Conservation (phyloP, 257 asterid genomes). For the Capsicum chinense region DNA sequence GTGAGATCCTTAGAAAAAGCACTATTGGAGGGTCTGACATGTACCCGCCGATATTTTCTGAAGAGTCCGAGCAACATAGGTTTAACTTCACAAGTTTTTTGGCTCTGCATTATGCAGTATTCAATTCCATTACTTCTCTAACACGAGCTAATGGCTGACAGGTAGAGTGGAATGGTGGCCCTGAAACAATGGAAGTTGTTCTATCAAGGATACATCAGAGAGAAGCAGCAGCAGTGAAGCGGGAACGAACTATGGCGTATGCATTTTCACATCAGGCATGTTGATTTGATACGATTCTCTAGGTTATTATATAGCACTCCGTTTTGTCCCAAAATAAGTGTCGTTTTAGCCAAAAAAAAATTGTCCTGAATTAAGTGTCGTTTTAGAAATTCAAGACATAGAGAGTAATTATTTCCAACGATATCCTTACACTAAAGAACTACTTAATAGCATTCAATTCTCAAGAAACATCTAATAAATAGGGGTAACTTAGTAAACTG, state of each 20-base stretch:
- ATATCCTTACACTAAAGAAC: too few species aligned
- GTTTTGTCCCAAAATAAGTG: too few species aligned
- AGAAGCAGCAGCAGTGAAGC: constrained; percentile 88
- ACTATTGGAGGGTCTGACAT: not conserved
- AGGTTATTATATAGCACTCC: not conserved
- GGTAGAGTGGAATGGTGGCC: constrained; percentile 93
- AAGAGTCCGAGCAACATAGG: not conserved
- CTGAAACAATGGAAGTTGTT: constrained; percentile 72
- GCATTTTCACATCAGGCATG: constrained; percentile 89
- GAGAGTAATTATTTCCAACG: too few species aligned
- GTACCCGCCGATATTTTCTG: not conserved
- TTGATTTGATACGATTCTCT: not conserved
- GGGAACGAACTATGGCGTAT: constrained; percentile 93
- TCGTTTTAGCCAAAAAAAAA: too few species aligned
- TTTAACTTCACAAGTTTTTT: not conserved
- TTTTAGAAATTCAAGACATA: too few species aligned
- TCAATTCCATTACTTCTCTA: not conserved
- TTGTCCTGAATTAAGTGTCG: too few species aligned
- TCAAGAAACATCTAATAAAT: too few species aligned
- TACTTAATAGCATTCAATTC: too few species aligned
- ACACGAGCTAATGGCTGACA: constrained; percentile 38
- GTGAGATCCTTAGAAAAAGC: not conserved
- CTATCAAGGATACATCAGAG: constrained; percentile 82
- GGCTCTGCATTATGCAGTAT: not conserved
- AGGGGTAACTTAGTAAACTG: too few species aligned